Percentiles rank a stretch among this genome's conserved stretches.
Evolutionary conservation across 495 filamentous ascomycete genomes (phyloP).

Genomic region (Xeromyces bisporus): DNA sequence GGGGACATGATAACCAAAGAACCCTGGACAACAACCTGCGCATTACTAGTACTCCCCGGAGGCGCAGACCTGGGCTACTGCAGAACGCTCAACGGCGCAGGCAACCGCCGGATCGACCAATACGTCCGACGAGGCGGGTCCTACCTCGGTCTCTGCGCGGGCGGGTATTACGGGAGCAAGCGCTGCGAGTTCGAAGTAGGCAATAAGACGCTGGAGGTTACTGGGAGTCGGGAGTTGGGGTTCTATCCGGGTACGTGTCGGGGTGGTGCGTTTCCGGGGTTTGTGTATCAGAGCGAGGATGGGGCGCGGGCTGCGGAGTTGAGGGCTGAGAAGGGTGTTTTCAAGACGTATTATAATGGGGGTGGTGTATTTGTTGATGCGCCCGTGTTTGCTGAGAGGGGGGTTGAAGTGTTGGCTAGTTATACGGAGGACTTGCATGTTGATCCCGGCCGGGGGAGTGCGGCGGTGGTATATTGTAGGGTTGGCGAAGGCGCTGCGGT

Average conservation of each 20-base stretch:
- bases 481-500: conserved; percentile 69
- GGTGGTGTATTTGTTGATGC: conserved; percentile 90
- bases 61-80: conserved; percentile 93
- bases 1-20: conserved; percentile 70
- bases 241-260: conserved; percentile 82
- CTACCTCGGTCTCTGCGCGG: conserved; percentile 87
- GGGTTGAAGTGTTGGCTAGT: conserved; percentile 67
- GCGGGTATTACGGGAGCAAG: conserved; percentile 73
- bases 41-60: conserved; percentile 80
- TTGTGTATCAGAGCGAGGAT: conserved; percentile 77
- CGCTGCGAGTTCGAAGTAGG: conserved; percentile 86
- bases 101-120: conserved; percentile 66
- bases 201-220: conserved; percentile 62
- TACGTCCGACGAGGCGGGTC: conserved; percentile 73
- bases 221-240: conserved; percentile 67
- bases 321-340: conserved; percentile 45
- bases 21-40: conserved; percentile 77
- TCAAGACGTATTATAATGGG: conserved; percentile 82
- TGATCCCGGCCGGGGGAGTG: conserved; percentile 48
- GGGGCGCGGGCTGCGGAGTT: conserved; percentile 63
- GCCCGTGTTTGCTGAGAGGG: conserved; percentile 36
- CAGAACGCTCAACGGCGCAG: conserved; percentile 68
- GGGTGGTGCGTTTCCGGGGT: conserved; percentile 77
- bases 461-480: conserved; percentile 76
- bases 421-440: conserved; percentile 66